Conservation (phyloP, 2,329 filamentous ascomycete species). For the Volutella citrinella region DNA sequence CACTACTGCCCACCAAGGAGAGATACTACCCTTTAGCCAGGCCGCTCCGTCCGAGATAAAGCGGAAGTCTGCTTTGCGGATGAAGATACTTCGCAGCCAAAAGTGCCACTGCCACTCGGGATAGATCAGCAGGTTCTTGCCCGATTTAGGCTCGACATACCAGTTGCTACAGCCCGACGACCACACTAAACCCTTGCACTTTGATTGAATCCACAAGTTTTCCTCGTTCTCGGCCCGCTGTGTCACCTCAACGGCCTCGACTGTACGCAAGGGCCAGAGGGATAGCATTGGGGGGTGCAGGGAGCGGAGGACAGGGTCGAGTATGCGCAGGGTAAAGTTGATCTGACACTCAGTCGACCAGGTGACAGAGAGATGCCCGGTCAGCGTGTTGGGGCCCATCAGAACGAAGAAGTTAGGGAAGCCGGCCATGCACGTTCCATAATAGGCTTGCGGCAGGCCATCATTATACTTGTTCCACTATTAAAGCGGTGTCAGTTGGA, state of each 20-base stretch:
- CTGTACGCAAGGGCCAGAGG: neutral
- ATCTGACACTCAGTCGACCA: conserved; percentile 51
- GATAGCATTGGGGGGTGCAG: conserved; percentile 4
- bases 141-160: conserved; percentile 45
- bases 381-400: conserved; percentile 35
- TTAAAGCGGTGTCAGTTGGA: too few relatives aligned
- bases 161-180: conserved; percentile 48
- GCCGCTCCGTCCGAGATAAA: too few relatives aligned
- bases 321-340: conserved; percentile 35
- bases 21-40: too few relatives aligned
- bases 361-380: conserved; percentile 47
- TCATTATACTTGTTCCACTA: conserved; percentile 23
- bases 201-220: conserved; percentile 35
- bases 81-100: conserved; percentile 46
- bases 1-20: too few relatives aligned
- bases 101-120: conserved; percentile 49
- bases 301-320: conserved; percentile 37
- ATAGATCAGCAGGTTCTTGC: conserved; percentile 50
- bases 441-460: conserved; percentile 37
- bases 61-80: too few relatives aligned
- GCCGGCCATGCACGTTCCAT: conserved; percentile 44
- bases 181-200: conserved; percentile 45
- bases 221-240: conserved; percentile 22
- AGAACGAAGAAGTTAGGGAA: conserved; percentile 43
- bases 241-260: conserved; percentile 26